Evolutionary conservation across 1,284 basidiomycete species (phyloP), one percentile per base, ranked within the genome.

Genomic region (Pseudozyma tsukubaensis): DNA sequence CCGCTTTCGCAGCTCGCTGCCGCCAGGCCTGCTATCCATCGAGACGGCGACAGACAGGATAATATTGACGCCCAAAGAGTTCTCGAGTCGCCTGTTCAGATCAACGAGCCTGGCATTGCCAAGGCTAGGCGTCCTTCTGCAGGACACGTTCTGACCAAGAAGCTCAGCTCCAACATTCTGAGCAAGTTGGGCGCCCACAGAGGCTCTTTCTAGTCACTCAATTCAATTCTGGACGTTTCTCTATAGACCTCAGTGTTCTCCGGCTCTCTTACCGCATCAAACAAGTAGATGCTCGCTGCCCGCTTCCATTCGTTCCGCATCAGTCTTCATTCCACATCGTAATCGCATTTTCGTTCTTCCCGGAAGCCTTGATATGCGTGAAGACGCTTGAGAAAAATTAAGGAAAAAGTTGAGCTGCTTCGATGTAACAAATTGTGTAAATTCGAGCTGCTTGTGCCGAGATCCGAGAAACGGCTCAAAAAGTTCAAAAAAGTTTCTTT

Each of bases 1-100:
- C 71, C 71, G 6, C 65, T 73, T 35, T 73, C 71, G 4, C 71
- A 73, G 39, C 61, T 68, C 8, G 51, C 57, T 3, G 47, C 63
- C 19, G 48, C 59, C 9, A 60, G 57, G 11, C 40, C 51, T 10
- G 24, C 35, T 18, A 24, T 36, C 36, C 18, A 11, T 35, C 19
- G 34, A 50, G 36, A 16, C n/a, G 24, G 1, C 19, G 12, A 29
- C 24, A 29, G 24, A 29, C 24, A 29, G 24, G 24, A 6, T 24
- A 39, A 54, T 34, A 32, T 50, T 10, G n/a, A 39, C 9, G 9
- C 12, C 18, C 52, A 49, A 12, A 4, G 14, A 11, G n/a, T 32
- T 2, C 34, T 19, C 6, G 14, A 10, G 16, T 19, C 58, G 4
- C 40, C 50, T 7, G 32, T 35, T 5, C 29, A 54, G 36, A n/a